phyloP scores from a whole-genome alignment of 257 asterid species.

The Scutellaria galericulata region DNA sequence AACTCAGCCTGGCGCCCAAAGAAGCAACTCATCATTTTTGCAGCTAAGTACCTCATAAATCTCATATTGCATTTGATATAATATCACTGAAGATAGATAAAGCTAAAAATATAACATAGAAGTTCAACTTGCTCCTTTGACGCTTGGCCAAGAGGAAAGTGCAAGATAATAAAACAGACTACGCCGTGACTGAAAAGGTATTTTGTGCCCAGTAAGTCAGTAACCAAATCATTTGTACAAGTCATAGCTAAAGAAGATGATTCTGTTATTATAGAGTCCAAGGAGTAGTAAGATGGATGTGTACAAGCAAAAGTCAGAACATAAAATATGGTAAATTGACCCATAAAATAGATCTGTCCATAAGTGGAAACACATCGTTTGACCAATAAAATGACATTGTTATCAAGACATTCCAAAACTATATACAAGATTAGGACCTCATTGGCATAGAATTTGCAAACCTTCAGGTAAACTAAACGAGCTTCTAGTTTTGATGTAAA shows the following conservation, averaged over 20 bases:
- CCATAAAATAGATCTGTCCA: no score
- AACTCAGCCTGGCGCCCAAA: constrained; percentile 71
- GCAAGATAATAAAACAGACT: constrained; percentile 9
- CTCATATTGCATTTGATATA: constrained; percentile 8
- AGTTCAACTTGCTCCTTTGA: background rate
- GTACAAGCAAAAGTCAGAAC: no score
- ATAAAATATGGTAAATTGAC: no score
- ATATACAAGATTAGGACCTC: no score
- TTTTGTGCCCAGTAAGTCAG: background rate
- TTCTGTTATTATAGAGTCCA: background rate
- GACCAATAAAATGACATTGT: no score
- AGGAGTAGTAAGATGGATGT: background rate
- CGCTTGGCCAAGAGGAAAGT: background rate
- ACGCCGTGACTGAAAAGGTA: background rate
- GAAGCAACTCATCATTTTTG: constrained; percentile 24
- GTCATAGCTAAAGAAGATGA: background rate
- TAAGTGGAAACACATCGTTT: no score
- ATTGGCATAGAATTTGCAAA: no score
- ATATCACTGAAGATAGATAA: constrained; percentile 17
- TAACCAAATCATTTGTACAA: constrained; percentile 1
- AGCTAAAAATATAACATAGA: background rate
- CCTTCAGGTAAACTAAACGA: no score
- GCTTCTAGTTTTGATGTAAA: no score
- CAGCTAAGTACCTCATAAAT: constrained; percentile 24
- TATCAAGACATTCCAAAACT: no score